phyloP scores from a whole-genome alignment of 495 filamentous ascomycete species.

The Penicillium bovifimosum region DNA sequence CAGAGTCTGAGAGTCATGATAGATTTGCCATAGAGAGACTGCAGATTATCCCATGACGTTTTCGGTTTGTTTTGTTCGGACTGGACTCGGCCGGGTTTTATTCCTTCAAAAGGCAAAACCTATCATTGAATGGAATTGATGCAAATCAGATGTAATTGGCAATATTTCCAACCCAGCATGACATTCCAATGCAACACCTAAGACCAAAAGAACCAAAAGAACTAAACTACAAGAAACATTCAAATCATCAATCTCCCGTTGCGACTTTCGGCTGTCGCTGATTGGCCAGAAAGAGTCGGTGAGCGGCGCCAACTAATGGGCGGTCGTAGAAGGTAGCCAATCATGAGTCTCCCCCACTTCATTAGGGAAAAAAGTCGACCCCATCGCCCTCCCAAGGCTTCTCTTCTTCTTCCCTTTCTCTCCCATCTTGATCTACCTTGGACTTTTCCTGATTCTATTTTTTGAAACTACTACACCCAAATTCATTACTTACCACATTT shows the following conservation, averaged over 20 bases:
- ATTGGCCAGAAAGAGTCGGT: slow-evolving; percentile 34
- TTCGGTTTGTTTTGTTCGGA: background rate
- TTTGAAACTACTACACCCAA: slow-evolving; percentile 13
- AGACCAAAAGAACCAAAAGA: too few species aligned
- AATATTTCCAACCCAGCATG: background rate
- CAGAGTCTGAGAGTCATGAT: too few species aligned
- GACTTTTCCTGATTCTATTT: slow-evolving; percentile 10
- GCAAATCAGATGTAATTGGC: too few species aligned
- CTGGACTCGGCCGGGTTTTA: background rate
- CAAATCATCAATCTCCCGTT: background rate
- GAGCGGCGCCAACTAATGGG: slow-evolving; percentile 32
- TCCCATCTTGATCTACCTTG: background rate
- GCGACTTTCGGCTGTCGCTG: background rate
- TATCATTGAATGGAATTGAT: background rate
- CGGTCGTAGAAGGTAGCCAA: slow-evolving; percentile 19
- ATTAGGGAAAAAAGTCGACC: slow-evolving; percentile 29
- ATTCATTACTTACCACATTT: background rate
- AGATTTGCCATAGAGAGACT: too few species aligned
- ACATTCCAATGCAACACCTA: background rate
- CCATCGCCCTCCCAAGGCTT: slow-evolving; percentile 12
- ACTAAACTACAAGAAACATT: background rate
- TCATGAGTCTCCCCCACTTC: slow-evolving; percentile 22
- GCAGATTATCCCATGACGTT: background rate
- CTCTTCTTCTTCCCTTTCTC: slow-evolving; percentile 29
- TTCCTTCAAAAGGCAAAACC: background rate